A percentile compares a stretch with the other conserved stretches of the same genome.
Evolutionary conservation across 1,284 basidiomycete genomes (phyloP).

Genomic region (Trichosporon asahii): DNA sequence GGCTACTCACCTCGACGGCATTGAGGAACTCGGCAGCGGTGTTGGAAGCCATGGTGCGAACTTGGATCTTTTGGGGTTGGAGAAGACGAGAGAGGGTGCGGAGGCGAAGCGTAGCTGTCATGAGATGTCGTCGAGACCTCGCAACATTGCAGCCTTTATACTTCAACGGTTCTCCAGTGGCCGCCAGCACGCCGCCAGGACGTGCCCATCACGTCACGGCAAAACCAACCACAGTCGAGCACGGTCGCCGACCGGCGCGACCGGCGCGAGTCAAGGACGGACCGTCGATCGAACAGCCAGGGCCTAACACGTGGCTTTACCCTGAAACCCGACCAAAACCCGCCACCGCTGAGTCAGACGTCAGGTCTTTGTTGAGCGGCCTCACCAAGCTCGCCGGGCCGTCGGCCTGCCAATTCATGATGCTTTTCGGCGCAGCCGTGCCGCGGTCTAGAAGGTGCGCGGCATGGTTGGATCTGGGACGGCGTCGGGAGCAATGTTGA

Average conservation of each 20-base stretch:
- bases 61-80: background rate
- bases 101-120: background rate
- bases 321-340: background rate
- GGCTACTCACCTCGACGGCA: constrained; percentile 41
- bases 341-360: constrained; percentile 1
- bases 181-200: background rate
- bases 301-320: background rate
- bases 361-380: background rate
- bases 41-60: constrained; percentile 14
- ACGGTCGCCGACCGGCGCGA: background rate
- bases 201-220: too few species aligned
- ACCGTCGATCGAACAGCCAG: background rate
- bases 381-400: background rate
- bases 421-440: too few species aligned
- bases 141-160: background rate
- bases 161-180: background rate
- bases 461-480: too few species aligned
- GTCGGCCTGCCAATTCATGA: background rate
- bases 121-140: background rate
- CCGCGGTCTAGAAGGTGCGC: too few species aligned
- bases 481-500: too few species aligned
- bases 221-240: background rate
- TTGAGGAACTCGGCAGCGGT: constrained; percentile 36
- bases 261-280: background rate
- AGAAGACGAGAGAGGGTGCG: background rate